phyloP scores from a whole-genome alignment of 257 asterid species.

The Buddleja alternifolia region DNA sequence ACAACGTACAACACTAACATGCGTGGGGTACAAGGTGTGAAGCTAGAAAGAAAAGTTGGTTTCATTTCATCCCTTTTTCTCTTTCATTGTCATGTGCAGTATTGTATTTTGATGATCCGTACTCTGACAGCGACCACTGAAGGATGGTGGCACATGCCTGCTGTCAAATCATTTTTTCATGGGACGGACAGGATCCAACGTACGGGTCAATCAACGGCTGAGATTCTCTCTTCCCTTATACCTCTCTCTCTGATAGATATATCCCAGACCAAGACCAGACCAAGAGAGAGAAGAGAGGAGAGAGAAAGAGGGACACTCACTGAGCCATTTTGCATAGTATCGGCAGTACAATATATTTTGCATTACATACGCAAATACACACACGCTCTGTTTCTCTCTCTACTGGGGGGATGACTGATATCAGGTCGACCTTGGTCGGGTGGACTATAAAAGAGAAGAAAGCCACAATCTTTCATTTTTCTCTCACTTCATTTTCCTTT shows the following conservation, averaged over 20 bases:
- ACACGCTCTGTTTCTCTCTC: conserved; percentile 33
- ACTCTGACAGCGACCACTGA: conserved; percentile 96
- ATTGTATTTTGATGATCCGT: conserved; percentile 64
- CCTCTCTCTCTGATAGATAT: conserved; percentile 35
- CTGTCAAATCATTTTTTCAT: conserved; percentile 70
- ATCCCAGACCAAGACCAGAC: not conserved
- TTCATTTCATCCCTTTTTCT: conserved; percentile 10
- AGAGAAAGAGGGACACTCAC: conserved; percentile 41
- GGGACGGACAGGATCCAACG: conserved; percentile 58
- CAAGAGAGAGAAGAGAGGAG: conserved; percentile 23
- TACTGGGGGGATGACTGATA: conserved; percentile 46
- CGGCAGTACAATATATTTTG: conserved; percentile 36
- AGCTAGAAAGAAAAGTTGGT: conserved; percentile 24
- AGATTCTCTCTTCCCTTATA: conserved; percentile 35
- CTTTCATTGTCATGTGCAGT: conserved; percentile 47
- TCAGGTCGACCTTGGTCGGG: conserved; percentile 90
- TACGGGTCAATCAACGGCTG: conserved; percentile 57
- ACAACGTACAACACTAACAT: conserved; percentile 22
- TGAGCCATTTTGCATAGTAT: conserved; percentile 44
- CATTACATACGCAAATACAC: conserved; percentile 17
- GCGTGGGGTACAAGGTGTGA: conserved; percentile 28
- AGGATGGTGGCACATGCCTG: conserved; percentile 98
- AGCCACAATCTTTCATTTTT: conserved; percentile 26
- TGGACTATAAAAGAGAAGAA: conserved; percentile 48
- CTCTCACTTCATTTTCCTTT: conserved; percentile 26